Evolutionary conservation across 768 basidiomycete species (phyloP).

Genomic region (Lactifluus piperatus): DNA sequence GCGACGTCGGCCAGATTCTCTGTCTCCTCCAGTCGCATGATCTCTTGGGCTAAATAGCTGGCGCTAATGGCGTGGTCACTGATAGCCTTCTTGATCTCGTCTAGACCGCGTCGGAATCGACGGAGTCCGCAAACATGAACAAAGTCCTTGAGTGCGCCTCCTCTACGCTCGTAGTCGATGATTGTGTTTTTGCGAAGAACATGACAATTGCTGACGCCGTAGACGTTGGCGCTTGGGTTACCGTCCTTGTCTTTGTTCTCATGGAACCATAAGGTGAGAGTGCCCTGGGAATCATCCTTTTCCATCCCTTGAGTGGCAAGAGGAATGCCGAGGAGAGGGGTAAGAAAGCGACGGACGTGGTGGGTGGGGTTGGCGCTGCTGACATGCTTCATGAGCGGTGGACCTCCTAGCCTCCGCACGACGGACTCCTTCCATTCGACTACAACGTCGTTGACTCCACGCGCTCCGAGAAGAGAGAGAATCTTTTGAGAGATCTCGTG

Average conservation of each 20-base stretch:
- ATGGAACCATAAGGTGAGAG: neutral
- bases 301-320: neutral
- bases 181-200: neutral
- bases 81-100: neutral
- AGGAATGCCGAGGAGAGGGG: neutral
- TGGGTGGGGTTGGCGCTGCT: neutral
- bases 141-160: neutral
- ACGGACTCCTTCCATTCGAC: constrained; percentile 12
- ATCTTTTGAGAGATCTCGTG: constrained; percentile 6
- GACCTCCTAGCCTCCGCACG: neutral
- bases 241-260: neutral
- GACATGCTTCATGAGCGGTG: neutral
- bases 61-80: neutral
- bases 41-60: neutral
- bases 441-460: constrained; percentile 3
- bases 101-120: neutral
- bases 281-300: neutral
- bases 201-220: neutral
- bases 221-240: neutral
- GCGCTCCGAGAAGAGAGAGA: neutral
- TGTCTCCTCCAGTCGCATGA: neutral
- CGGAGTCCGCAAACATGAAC: neutral
- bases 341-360: neutral
- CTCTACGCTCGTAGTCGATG: neutral
- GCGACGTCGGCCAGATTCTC: neutral